These are phyloP conservation scores for Phellopilus nigrolimitatus DNA, from an alignment of 1,284 basidiomycete genomes.

Conservation along the genomic window DNA sequence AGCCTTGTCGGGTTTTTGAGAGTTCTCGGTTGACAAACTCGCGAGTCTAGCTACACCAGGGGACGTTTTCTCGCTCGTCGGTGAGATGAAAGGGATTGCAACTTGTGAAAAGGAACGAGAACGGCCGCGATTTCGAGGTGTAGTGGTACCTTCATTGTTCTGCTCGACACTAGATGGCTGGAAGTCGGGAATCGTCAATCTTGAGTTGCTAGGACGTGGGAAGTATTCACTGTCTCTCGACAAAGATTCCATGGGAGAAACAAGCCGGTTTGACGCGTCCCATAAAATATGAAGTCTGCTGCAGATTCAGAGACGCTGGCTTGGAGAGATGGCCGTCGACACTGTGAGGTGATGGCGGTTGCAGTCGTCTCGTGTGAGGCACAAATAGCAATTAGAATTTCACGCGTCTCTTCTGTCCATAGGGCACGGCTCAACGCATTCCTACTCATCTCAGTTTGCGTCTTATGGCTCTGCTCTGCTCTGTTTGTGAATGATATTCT, in stretches of 20 bases:
- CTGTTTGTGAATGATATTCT: too few species aligned
- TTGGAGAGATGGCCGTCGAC: too few species aligned
- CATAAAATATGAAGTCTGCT: too few species aligned
- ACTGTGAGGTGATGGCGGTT: too few species aligned
- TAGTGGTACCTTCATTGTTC: not conserved
- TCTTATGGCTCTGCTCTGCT: too few species aligned
- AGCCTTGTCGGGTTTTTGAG: slow-evolving; percentile 33
- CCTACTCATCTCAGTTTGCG: too few species aligned
- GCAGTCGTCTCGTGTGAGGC: too few species aligned
- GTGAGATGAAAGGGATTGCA: slow-evolving; percentile 12
- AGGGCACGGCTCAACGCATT: too few species aligned
- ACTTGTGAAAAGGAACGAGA: slow-evolving; percentile 16
- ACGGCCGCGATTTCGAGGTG: slow-evolving; percentile 6
- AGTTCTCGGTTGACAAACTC: slow-evolving; percentile 1
- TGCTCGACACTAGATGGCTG: not conserved
- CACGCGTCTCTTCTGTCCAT: too few species aligned
- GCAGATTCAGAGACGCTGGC: too few species aligned
- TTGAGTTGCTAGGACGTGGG: slow-evolving; percentile 1
- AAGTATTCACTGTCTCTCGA: not conserved
- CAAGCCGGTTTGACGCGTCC: not conserved
- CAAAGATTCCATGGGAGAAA: not conserved
- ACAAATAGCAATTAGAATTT: too few species aligned
- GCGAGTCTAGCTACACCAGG: slow-evolving; percentile 1
- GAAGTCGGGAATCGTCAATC: slow-evolving; percentile 4
- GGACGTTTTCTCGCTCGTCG: slow-evolving; percentile 2